Evolutionary conservation across 2,329 filamentous ascomycete species (phyloP), one percentile per base, ranked within the genome.

Genomic region (Colletotrichum sp.): DNA sequence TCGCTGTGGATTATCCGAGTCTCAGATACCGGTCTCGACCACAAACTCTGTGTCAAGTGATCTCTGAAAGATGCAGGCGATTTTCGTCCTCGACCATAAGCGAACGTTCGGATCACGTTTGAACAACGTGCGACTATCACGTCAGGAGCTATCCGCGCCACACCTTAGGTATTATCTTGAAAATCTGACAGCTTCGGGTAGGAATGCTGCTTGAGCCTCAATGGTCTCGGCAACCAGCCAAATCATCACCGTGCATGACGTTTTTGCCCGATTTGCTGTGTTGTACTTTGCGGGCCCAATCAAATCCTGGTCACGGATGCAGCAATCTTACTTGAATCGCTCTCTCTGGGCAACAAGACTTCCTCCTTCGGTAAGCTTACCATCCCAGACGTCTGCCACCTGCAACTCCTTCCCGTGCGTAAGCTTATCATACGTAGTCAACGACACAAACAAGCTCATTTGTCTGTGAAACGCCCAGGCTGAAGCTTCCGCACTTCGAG

Each of bases 321-420:
- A 24, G 28, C 26, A 67, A 34, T 36, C 28, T 55, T 24, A 24
- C 64, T 13, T 21, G 32, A 16, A 67, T 24, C 26, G 64, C 18
- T 24, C 32, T 21, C 26, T 67, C 39, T 21, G 63, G 36, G 24
- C 24, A 32, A 55, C 12, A n/a, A 34, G 26, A 44, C 44, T 30
- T n/a, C n/a, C 28, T 30, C 28, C n/a, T 52, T 55, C 24, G 26
- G 64, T 67, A 52, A 67, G 64, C 64, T 67, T 67, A 67, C 44
- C 44, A 30, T 67, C 30, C 39, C 2, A 9, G 18, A 55, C 18
- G 2, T 30, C 9, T 28, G 44, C 63, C 63, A 66, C 36, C 44
- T 52, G 26, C 36, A 28, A 49, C n/a, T 21, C 63, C 36, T 66
- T 44, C 12, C 34, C 16, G 63, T 28, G 24, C 63, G 39, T 66